Evolutionary conservation across 179 eudicot genomes (phyloP), one percentile per base, ranked within the genome.

Genomic region (Spinacia oleracea): DNA sequence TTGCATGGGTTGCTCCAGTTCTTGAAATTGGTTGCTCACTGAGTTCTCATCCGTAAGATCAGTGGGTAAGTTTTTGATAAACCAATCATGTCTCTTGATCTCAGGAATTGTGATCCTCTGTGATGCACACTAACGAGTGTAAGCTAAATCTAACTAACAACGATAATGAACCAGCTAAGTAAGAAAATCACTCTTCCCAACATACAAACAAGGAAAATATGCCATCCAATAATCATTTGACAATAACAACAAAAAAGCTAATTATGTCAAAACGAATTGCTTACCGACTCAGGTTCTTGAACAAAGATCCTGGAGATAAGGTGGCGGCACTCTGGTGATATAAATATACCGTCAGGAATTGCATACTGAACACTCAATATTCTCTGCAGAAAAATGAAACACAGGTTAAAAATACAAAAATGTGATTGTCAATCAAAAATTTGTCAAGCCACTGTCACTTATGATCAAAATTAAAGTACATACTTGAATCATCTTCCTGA

Each of bases 1-100:
- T 87, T 95, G 98, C 93, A 91, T 90, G 66, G 98, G 98, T 77
- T 91, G 94, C 35, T 93, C 98, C 12, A 94, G 97, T 86, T 95
- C 98, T 85, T 93, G 90, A 78, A 89, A 90, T 83, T 90, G 90
- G 85, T 78, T 84, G 79, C 85, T 87, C 62, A 83, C 81, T 40
- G 78, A 81, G 29, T 78, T 88, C 70, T 90, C 97, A 38, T 93
- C 89, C 90, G 87, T 88, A 11, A 93, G 89, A 67, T 95, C 97
- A 2, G 90, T 88, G 1, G 98, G 98, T 51, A 93, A 93, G 85
- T 95, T 93, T 85, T 82, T 89, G 55, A 89, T 81, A 79, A 93
- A 95, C 98, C 98, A 95, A 51, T 76, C 87, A 16, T 91, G 93
- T 79, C 81, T 87, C 79, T 81, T 86, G 81, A 95, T 93, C 65